Evolutionary conservation across 345 rosid species (phyloP), one percentile per base, ranked within the genome.

Genomic region (Eucalyptus tenuipes): DNA sequence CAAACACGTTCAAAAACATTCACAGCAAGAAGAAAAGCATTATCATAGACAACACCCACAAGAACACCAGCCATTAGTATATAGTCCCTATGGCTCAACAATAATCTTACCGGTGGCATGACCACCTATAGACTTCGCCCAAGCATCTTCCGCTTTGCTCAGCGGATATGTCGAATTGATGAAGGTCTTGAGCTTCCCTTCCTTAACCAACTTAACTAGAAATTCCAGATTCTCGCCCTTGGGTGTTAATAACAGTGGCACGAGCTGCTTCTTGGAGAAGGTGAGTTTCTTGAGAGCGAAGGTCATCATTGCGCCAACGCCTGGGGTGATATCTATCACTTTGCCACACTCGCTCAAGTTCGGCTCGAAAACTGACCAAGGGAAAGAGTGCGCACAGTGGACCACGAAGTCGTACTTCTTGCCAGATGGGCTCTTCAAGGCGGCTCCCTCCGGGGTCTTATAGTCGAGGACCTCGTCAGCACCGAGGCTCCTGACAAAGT

Each of bases 401-500:
- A 97, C 66, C 66, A 96, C 98, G 17, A 93, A 94, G 81, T 96
- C 98, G 8, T 96, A 96, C 92, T 95, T 96, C 90, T 91, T 88
- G 55, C 95, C 95, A 4, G 97, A 95, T 2, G 96, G 96, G 91
- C 97, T 95, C 92, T 88, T 94, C 40, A 97, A 91, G 10, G 97
- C 92, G 1, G 96, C 95, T 53, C 99, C 99, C 1, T 94, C 97
- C 0, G 96, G 96, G 13, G 97, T 95, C 88, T 91, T 97, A 89
- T 97, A 95, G 92, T 97, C 97, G 4, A 97, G 93, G 91, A 96
- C 95, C 91, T 96, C 99, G 45, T 96, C 97, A 0, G 98, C 99
- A 10, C 97, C 99, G 6, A 96, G 91, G 85, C 96, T 94, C 92
- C 92, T 96, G 75, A 95, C 95, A 4, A 97, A 88, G 68, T 94